phyloP scores from a whole-genome alignment of 2,329 filamentous ascomycete species.

The Lachnellula arida region DNA sequence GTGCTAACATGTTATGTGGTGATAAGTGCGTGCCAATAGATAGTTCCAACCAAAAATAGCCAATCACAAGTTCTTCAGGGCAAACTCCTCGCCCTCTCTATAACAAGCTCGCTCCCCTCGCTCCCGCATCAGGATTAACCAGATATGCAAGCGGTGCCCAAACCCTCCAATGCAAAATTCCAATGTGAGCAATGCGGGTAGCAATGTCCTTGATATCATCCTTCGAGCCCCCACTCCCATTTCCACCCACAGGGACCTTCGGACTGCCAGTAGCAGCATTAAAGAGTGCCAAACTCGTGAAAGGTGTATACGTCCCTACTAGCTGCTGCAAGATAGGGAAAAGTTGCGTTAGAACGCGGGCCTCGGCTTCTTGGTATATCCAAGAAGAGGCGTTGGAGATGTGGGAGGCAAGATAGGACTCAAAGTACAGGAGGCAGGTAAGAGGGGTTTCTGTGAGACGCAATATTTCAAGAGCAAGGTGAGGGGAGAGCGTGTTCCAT shows the following conservation, averaged over 20 bases:
- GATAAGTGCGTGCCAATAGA: neutral
- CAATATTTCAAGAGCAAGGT: slow-evolving; percentile 31
- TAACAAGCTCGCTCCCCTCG: slow-evolving; percentile 17
- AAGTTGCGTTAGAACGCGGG: slow-evolving; percentile 24
- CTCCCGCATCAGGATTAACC: slow-evolving; percentile 24
- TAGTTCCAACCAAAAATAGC: neutral
- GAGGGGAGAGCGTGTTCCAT: slow-evolving; percentile 24
- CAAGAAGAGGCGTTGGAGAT: slow-evolving; percentile 27
- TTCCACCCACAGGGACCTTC: slow-evolving; percentile 10
- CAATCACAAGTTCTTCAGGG: slow-evolving; percentile 10
- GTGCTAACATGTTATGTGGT: neutral
- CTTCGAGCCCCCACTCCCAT: slow-evolving; percentile 14
- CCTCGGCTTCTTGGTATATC: slow-evolving; percentile 29
- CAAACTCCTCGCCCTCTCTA: slow-evolving; percentile 14
- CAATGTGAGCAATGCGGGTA: slow-evolving; percentile 74
- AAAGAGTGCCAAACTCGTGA: slow-evolving; percentile 31
- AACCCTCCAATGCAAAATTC: slow-evolving; percentile 83
- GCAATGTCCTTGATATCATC: slow-evolving; percentile 59
- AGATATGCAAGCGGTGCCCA: slow-evolving; percentile 74
- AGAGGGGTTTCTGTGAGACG: slow-evolving; percentile 29
- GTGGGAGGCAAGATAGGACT: slow-evolving; percentile 28
- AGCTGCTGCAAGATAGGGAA: slow-evolving; percentile 27
- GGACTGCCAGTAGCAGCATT: slow-evolving; percentile 28
- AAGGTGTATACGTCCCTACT: slow-evolving; percentile 26
- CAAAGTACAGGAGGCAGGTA: slow-evolving; percentile 27